Base-by-base conservation (phyloP, 441 rosid species). In the Populus trichocarpa region DNA sequence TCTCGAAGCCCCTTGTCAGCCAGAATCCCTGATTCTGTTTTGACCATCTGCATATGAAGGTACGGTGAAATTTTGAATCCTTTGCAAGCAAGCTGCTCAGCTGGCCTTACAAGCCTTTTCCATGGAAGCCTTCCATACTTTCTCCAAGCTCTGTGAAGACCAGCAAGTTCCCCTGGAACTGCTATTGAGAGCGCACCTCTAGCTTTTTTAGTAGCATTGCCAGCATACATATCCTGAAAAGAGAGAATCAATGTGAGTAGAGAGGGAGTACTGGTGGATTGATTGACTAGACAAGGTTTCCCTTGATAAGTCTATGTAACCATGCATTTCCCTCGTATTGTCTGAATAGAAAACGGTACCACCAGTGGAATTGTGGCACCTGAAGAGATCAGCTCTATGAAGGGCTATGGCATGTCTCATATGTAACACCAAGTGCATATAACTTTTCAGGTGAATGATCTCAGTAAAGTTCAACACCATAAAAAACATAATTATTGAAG, bases 151-250 rank as follows among this genome's bases (percentile, higher is more conserved):
- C 77, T 73, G 78, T 80, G 82, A 40, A 90, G 86, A 32, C 92
- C 92, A 0, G 87, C 87, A 12, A 90, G 83, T 83, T 83, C 87
- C 25, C 95, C 93, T 0, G 93, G 91, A 71, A 88, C 86, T 0
- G 86, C 91, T 68, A 87, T 80, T 28, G 91, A 88, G 69, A 91
- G 86, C 1, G 78, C 83, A 22, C 92, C 92, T 11, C 16, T 80
- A 26, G 69, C 78, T 84, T 89, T 91, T 64, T 81, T 73, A 26
- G 76, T 50, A 67, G 23, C 32, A 77, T 90, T 87, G 30, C 83
- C 85, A 1, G 61, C 81, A 67, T 87, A 91, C 92, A 90, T 89
- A 70, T 89, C 75, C 96, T 90, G 77, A 70, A 77, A 53, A 3
- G 23, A 16, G 12, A 7, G 4, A 57, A 28, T 2, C 8, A 46